Percentiles rank a stretch among this genome's conserved stretches.
Conservation (phyloP, 2,329 filamentous ascomycete species). For the Fusarium hainanense region DNA sequence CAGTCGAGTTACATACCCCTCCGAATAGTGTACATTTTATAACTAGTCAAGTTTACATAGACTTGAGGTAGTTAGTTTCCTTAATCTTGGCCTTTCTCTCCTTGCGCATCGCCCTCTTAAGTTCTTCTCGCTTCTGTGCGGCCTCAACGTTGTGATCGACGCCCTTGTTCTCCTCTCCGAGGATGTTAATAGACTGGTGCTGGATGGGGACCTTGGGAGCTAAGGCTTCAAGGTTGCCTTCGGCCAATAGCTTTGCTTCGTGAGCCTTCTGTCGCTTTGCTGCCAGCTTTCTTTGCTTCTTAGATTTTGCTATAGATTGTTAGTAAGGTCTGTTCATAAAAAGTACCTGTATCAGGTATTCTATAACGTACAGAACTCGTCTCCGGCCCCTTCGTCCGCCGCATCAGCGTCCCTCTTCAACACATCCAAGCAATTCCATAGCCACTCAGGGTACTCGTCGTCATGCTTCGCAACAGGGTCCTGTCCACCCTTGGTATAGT, state of each 20-base stretch:
- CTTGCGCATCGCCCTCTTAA: conserved; percentile 77
- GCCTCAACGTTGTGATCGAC: conserved; percentile 60
- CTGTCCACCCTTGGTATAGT: conserved; percentile 77
- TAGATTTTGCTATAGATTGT: conserved; percentile 75
- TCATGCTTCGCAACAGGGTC: conserved; percentile 82
- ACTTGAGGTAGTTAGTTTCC: conserved; percentile 86
- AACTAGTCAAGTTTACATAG: conserved; percentile 65
- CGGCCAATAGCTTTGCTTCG: conserved; percentile 70
- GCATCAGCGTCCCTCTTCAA: conserved; percentile 64
- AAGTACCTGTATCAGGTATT: not conserved
- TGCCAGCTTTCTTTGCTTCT: conserved; percentile 80
- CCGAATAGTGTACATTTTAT: conserved; percentile 44
- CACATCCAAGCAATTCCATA: conserved; percentile 78
- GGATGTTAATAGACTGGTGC: conserved; percentile 82
- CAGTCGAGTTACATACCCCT: conserved; percentile 37
- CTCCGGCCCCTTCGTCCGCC: conserved; percentile 68
- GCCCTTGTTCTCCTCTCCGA: conserved; percentile 58
- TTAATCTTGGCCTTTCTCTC: conserved; percentile 82
- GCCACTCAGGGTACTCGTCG: conserved; percentile 81
- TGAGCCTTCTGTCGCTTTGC: conserved; percentile 69
- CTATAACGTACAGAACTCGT: conserved; percentile 79
- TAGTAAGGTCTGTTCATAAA: conserved; percentile 19
- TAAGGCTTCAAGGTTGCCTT: conserved; percentile 73
- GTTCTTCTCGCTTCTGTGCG: conserved; percentile 65
- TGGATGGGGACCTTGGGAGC: conserved; percentile 78